Conservation (phyloP, 805 yeast genomes). For the Saccharomyces eubayanus region DNA sequence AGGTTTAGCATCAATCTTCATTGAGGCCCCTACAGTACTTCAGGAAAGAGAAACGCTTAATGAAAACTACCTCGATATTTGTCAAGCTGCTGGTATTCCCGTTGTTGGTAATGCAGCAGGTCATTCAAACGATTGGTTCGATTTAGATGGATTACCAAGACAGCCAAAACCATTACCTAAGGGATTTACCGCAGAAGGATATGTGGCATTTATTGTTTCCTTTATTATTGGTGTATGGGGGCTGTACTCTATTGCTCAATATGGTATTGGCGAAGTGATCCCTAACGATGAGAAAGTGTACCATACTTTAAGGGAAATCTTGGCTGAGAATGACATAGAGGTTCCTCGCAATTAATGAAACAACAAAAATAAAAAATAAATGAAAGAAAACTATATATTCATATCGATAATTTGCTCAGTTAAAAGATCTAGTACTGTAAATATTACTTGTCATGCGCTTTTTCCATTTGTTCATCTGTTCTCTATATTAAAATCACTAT, state of each 20-base stretch:
- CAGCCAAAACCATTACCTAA: slow-evolving; percentile 58
- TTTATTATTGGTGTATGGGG: slow-evolving; percentile 53
- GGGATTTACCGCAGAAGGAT: slow-evolving; percentile 67
- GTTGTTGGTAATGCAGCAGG: slow-evolving; percentile 71
- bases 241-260: slow-evolving; percentile 47
- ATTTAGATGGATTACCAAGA: slow-evolving; percentile 49
- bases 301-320: slow-evolving; percentile 32
- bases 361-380: not conserved
- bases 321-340: slow-evolving; percentile 22
- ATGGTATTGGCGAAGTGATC: slow-evolving; percentile 57
- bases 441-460: not conserved
- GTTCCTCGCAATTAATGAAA: not conserved
- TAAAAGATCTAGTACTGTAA: not conserved
- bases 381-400: not conserved
- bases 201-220: slow-evolving; percentile 50
- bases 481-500: not conserved
- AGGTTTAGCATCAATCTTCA: slow-evolving; percentile 63
- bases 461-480: not conserved
- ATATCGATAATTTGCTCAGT: not conserved
- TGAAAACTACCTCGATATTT: slow-evolving; percentile 41
- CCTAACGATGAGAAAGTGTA: slow-evolving; percentile 39
- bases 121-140: slow-evolving; percentile 42
- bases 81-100: slow-evolving; percentile 40
- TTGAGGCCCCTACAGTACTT: slow-evolving; percentile 59
- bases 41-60: slow-evolving; percentile 39